Base-by-base conservation (phyloP, 331 rosid genomes). In the Malus hybrid region DNA sequence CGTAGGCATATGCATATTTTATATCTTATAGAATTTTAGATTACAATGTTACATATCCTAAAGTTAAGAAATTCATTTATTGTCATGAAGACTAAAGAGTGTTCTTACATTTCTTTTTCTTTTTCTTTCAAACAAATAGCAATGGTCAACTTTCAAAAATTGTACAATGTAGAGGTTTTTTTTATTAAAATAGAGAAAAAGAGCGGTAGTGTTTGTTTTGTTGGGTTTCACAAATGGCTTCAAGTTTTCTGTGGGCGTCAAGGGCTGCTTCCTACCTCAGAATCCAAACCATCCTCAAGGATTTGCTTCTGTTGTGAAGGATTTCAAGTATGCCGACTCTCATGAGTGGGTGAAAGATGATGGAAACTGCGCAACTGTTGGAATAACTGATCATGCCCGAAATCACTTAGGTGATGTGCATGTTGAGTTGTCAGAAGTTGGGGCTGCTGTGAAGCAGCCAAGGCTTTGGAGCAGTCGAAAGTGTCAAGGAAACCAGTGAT, bases 401-500 rank as follows among this genome's bases (percentile, higher is more conserved):
- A 93, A 90, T 82, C 97, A 94, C 83, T 85, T 94, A 73, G 99
- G 97, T 18, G 99, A 94, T 84, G 97, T 94, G 22, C 92, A 92
- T 33, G 95, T 92, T 68, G 96, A 94, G 83, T 39, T 90, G 87
- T 96, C 96, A 4, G 99, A 94, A 63, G 92, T 88, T 33, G 99
- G 99, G 58, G 66, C 50, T 1, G 26, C 85, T 11, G 89, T 90
- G 34, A 80, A 75, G 42, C 93, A 92, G 96, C 39, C 75, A 56
- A 58, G 66, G 89, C 75, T 92, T 94, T 67, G 96, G 97, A 63
- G 99, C 97, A 7, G 97, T 94, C 66, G 97, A 92, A 83, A 94
- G 97, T 62, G 99, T 90, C 67, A 94, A 94, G 83, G 99, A 96
- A 76, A 91, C 97, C n/a, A 94, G 97, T 77, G 97, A 94, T 80